Base-by-base conservation (phyloP, 1,139 yeast species). In the Candida neerlandica region DNA sequence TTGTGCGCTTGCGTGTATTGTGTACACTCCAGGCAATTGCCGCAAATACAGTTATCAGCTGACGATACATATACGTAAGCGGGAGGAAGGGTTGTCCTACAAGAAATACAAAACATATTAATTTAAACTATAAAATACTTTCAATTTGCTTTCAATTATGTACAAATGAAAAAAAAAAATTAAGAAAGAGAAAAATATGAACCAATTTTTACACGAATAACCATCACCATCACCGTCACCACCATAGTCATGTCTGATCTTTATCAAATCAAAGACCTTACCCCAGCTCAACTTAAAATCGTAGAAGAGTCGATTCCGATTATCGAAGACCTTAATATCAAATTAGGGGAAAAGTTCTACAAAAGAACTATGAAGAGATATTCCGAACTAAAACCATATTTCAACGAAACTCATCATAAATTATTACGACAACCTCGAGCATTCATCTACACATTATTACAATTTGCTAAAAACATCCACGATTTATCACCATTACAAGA, bases 391-490 rank as follows among this genome's bases (percentile, higher is more conserved):
- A 71, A 71, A 52, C 77, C 83, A 16, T 76, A 78, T 59, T 85
- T 85, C 72, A 85, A 85, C 64, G 75, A 71, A 56, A 68, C 85
- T 2, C 79, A 85, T 63, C 90, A 85, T 63, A 63, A 61, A 45
- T 68, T 75, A 33, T 75, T 78, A 51, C 71, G 75, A 46, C 92
- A 86, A 62, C 89, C 90, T 51, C 73, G 75, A 55, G 84, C 86
- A 37, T 70, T 86, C 47, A 89, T 90, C 1, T 78, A 73, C 56
- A 79, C 90, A 1, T 71, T 85, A 40, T 66, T 84, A 41, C 75
- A 81, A 39, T 86, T 85, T 54, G 90, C 90, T 11, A 73, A 79
- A 57, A 76, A 84, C 62, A 84, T 86, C 52, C 85, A 85, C 55
- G 80, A 84, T 52, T 65, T 85, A 50, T 68, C 79, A 5, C 83